Evolutionary conservation across 2,329 filamentous ascomycete species (phyloP).

Genomic region (Ilyonectria robusta): DNA sequence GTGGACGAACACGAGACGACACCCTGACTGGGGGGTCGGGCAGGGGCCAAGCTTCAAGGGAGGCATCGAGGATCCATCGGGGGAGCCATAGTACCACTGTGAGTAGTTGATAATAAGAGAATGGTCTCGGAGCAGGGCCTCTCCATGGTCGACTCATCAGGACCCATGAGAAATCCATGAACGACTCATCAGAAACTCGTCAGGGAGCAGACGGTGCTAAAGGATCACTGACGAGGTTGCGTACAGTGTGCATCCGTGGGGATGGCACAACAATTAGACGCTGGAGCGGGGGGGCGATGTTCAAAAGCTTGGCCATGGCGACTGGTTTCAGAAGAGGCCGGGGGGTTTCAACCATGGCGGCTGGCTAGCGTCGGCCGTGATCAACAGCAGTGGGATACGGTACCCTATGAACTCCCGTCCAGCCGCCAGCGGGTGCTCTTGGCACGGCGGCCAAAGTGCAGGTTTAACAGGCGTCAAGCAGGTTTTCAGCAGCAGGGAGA

Average conservation of each 20-base stretch:
- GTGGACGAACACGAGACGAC: conserved; percentile 2
- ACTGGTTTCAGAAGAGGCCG: conserved; percentile 46
- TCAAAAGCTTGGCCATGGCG: conserved; percentile 26
- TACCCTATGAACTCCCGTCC: not conserved
- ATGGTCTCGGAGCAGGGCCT: not conserved
- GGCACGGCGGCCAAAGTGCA: too few relatives aligned
- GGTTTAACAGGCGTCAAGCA: not conserved
- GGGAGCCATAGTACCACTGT: not conserved
- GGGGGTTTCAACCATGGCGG: conserved; percentile 29
- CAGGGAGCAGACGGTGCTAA: not conserved
- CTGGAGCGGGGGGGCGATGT: conserved; percentile 17
- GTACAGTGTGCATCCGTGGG: not conserved
- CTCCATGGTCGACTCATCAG: not conserved
- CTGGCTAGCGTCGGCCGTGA: conserved; percentile 9
- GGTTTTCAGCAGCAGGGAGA: not conserved
- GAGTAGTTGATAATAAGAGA: not conserved
- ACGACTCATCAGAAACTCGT: not conserved
- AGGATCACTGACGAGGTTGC: not conserved
- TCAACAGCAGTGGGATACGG: too few relatives aligned
- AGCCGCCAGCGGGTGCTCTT: not conserved
- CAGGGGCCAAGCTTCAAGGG: not conserved
- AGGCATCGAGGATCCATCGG: not conserved
- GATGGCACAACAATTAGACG: not conserved
- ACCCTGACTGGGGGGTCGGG: not conserved
- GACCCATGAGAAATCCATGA: too few relatives aligned